Base-by-base conservation (phyloP, 495 filamentous ascomycete species). In the Pyronema omphalodes region DNA sequence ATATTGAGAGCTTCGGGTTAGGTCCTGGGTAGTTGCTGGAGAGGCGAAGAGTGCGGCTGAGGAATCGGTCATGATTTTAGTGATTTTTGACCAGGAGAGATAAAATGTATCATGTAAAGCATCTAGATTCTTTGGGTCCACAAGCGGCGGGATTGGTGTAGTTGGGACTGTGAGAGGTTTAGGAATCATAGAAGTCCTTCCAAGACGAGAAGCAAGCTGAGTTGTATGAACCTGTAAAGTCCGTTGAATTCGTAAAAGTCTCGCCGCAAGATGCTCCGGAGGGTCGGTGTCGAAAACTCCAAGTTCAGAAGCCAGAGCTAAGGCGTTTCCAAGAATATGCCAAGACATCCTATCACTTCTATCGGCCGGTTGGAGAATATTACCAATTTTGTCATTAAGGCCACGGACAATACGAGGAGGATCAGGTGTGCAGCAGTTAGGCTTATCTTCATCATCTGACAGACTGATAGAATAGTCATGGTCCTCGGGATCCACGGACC, bases 311-410 rank as follows among this genome's bases (percentile, higher is more conserved):
- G 88, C 84, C 37, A 98, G 71, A 1, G 87, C 80, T 70, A 91
- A 80, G 5, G 86, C 87, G 34, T 84, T 91, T 55, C 87, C 91
- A 45, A 98, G 75, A 11, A 98, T 67, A 86, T 94, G 96, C 93
- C 91, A 95, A 58, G 86, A 94, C 88, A 98, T 94, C 40, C 88
- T 82, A 57, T 98, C 91, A 56, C 86, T 93, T 57, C 89, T 72
- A 35, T 64, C 63, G 8, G 60, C 61, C 15, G 91, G 91, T 66
- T 96, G 91, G 34, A 94, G 76, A 84, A 91, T 96, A 63, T 86
- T 88, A 61, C 88, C 86, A 51, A 94, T 89, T 19, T 83, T 78
- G 67, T 76, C 77, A 7, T 79, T 80, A 15, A 70, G 65, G 12
- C 70, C 75, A 51, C 73, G 72, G 7, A 79, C 76, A 9, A 81